Base-by-base conservation (phyloP, 2,329 filamentous ascomycete species). In the Coccinonectria pachysandricola region DNA sequence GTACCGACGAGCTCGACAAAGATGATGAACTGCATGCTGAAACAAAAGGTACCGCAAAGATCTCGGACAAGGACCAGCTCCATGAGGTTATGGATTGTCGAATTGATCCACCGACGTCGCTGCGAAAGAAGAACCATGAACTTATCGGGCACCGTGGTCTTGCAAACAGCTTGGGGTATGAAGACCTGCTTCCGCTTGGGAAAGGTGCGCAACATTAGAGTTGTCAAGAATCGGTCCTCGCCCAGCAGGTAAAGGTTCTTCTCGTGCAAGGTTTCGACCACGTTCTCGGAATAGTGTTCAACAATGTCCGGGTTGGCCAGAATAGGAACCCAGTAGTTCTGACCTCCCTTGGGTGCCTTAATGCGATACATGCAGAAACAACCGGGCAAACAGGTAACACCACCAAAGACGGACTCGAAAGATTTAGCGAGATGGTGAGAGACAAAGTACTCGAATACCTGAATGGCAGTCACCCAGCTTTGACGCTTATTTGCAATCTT, bases 301-400 rank as follows among this genome's bases (percentile, higher is more conserved):
- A 98, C 92, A 21, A 98, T 83, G 49, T 98, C 92, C 3, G 92
- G 92, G 54, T 98, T 98, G 43, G 91, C 91, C 39, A 98, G 71
- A 48, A 98, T 96, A 6, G 91, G 91, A 13, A 98, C 91, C 91
- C 91, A 98, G 62, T 96, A 98, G 64, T 98, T 96, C 54, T 96
- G 86, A 14, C 82, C 88, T 40, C 91, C 91, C 63, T 98, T 98
- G 34, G 91, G 92, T 15, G 91, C 83, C 62, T 98, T 98, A 72
- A 98, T 96, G 49, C 91, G 83, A 65, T 98, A 98, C 92, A 98
- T 98, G 69, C 86, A 95, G 76, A 98, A 98, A 67, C 91, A 98
- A 39, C 91, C 91, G 10, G 91, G 91, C 43, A 98, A 68, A 68
- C 91, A 98, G 39, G 91, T 98, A 35, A 98, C 91, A 80, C 91